Conservation (phyloP, 371 early-diverging fungal species). For the Lichtheimia ramosa region DNA sequence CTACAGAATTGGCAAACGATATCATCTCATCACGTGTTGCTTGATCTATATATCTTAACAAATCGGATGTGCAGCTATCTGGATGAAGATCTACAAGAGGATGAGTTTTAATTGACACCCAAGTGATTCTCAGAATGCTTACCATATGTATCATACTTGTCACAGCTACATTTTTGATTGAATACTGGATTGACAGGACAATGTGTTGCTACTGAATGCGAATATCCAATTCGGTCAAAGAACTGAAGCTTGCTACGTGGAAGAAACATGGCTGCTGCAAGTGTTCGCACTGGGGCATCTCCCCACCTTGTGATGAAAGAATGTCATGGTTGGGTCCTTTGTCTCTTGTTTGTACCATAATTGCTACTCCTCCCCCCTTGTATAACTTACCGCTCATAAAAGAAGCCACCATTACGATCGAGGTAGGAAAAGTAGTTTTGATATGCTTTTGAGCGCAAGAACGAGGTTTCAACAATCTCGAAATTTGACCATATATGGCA, state of each 20-base stretch:
- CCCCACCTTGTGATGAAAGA: slow-evolving; percentile 70
- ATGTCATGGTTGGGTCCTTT: not conserved
- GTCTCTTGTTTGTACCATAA: too few species aligned
- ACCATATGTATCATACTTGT: slow-evolving; percentile 25
- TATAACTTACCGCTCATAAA: slow-evolving; percentile 76
- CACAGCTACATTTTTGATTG: slow-evolving; percentile 32
- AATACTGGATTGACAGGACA: slow-evolving; percentile 29
- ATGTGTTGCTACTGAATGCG: slow-evolving; percentile 50
- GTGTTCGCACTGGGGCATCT: slow-evolving; percentile 59
- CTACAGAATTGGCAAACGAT: slow-evolving; percentile 3
- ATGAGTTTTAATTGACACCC: not conserved
- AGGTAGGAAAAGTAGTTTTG: slow-evolving; percentile 76
- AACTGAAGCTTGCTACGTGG: slow-evolving; percentile 78
- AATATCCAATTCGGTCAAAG: slow-evolving; percentile 84
- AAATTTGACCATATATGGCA: slow-evolving; percentile 77
- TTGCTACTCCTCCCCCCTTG: too few species aligned
- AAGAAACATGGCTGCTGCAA: slow-evolving; percentile 88
- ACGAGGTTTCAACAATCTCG: slow-evolving; percentile 72
- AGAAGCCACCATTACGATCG: slow-evolving; percentile 87
- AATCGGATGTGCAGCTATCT: slow-evolving; percentile 27
- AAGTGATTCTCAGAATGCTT: slow-evolving; percentile 1
- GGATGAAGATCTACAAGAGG: slow-evolving; percentile 19
- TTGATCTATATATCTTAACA: slow-evolving; percentile 18
- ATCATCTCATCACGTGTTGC: slow-evolving; percentile 19
- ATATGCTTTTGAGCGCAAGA: slow-evolving; percentile 76